phyloP scores from a whole-genome alignment of 305 asterid genomes.

The Solanum chacoense region DNA sequence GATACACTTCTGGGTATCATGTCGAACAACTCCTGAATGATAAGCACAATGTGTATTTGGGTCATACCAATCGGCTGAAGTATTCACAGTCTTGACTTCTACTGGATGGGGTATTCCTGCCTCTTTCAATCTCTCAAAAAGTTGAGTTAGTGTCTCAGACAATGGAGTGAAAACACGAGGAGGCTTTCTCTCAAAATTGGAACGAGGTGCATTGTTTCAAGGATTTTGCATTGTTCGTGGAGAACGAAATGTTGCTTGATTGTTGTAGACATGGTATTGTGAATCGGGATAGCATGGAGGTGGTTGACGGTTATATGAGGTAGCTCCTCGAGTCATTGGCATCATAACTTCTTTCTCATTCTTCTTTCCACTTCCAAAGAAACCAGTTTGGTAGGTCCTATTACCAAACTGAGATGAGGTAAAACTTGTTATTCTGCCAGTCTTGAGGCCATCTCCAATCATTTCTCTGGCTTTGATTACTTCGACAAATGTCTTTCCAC shows the following conservation, averaged over 20 bases:
- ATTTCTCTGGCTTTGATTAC: not conserved
- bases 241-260: not conserved
- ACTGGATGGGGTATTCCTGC: not conserved
- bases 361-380: not conserved
- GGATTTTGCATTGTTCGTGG: not conserved
- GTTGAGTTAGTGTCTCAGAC: not conserved
- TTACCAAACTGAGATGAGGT: not conserved
- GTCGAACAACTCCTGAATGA: not conserved
- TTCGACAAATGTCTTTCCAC: not conserved
- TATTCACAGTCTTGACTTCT: not conserved
- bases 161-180: not conserved
- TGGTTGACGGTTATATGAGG: not conserved
- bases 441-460: not conserved
- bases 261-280: no score
- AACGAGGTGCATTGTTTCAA: no score
- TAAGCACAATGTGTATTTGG: not conserved
- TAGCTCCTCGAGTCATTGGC: not conserved
- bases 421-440: not conserved
- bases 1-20: not conserved
- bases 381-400: not conserved
- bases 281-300: not conserved
- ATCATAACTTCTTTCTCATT: not conserved
- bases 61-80: not conserved
- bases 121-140: not conserved
- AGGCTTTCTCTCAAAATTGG: not conserved